Percentiles rank a stretch among this genome's conserved stretches.
Evolutionary conservation across 164 flowering plant genomes (phyloP).

Genomic region (Aristolochia fimbriata): DNA sequence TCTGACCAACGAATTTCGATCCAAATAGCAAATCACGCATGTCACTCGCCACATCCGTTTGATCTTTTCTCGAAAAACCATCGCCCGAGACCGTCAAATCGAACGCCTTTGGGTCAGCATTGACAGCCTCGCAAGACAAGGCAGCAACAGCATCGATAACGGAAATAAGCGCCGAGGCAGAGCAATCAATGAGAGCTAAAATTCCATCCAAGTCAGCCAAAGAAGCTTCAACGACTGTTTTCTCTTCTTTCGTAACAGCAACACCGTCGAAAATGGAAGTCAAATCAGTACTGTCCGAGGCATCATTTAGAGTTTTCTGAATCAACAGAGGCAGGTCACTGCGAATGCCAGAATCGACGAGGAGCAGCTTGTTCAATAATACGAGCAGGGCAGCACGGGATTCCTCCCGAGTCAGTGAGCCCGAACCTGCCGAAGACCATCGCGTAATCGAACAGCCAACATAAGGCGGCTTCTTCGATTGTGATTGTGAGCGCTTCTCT

Average conservation of each 20-base stretch:
- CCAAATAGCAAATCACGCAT: constrained; percentile 61
- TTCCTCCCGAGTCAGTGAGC: constrained; percentile 24
- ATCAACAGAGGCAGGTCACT: constrained; percentile 17
- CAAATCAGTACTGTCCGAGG: constrained; percentile 6
- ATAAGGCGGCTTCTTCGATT: constrained; percentile 7
- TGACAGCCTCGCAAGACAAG: constrained; percentile 60
- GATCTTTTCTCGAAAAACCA: constrained; percentile 52
- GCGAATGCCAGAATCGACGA: constrained; percentile 20
- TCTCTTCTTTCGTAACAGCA: constrained; percentile 32
- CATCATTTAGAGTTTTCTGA: constrained; percentile 18
- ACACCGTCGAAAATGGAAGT: constrained; percentile 8
- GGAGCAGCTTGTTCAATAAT: constrained; percentile 47
- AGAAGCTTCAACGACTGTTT: constrained; percentile 24
- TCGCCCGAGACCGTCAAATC: constrained; percentile 62
- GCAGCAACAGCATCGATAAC: constrained; percentile 51
- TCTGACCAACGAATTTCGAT: constrained; percentile 50
- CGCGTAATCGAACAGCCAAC: not conserved
- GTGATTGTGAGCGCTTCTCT: constrained; percentile 18
- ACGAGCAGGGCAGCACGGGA: constrained; percentile 50
- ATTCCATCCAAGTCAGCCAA: constrained; percentile 30
- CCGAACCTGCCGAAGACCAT: constrained; percentile 5
- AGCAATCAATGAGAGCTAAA: constrained; percentile 43
- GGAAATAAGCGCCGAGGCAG: constrained; percentile 24
- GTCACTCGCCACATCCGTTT: constrained; percentile 61
- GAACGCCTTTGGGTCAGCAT: constrained; percentile 33